Percentiles rank a stretch among this genome's conserved stretches.
Evolutionary conservation across 495 filamentous ascomycete species (phyloP).

Genomic region (Aspergillus cavernicola): DNA sequence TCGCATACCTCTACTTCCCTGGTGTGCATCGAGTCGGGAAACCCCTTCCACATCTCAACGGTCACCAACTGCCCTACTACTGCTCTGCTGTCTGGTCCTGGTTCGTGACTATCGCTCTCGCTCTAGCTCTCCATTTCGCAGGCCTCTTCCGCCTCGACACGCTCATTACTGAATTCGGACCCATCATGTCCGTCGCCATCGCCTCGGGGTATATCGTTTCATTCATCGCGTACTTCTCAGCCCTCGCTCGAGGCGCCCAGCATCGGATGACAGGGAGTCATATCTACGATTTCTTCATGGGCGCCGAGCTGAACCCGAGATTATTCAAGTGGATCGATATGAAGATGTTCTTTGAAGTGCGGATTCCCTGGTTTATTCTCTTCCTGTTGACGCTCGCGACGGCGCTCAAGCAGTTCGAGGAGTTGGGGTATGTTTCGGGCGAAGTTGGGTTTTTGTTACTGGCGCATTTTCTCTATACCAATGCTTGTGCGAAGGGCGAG

Average conservation of each 20-base stretch:
- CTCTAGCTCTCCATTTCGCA: constrained; percentile 62
- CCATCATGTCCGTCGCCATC: constrained; percentile 82
- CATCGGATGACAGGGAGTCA: constrained; percentile 91
- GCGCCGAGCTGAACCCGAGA: constrained; percentile 90
- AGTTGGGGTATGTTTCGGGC: constrained; percentile 80
- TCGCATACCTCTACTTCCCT: constrained; percentile 73
- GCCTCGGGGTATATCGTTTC: constrained; percentile 75
- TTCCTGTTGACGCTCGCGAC: constrained; percentile 73
- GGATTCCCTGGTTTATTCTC: constrained; percentile 92
- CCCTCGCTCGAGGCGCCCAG: constrained; percentile 68
- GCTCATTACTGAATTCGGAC: constrained; percentile 84
- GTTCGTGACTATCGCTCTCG: constrained; percentile 72
- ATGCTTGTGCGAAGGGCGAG: constrained; percentile 92
- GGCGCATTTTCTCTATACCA: constrained; percentile 90
- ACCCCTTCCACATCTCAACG: constrained; percentile 70
- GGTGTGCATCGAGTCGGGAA: constrained; percentile 78
- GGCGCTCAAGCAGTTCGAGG: constrained; percentile 79
- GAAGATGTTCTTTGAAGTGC: constrained; percentile 99
- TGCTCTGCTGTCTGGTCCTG: constrained; percentile 79
- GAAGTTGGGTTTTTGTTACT: constrained; percentile 81
- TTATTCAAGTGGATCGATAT: constrained; percentile 87
- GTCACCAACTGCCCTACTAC: constrained; percentile 78
- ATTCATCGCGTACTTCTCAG: constrained; percentile 75
- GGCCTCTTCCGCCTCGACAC: constrained; percentile 81
- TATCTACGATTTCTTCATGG: constrained; percentile 99